Percentiles rank a stretch among this genome's conserved stretches.
phyloP scores from a whole-genome alignment of 495 filamentous ascomycete species.

The Hypoxylon fragiforme region DNA sequence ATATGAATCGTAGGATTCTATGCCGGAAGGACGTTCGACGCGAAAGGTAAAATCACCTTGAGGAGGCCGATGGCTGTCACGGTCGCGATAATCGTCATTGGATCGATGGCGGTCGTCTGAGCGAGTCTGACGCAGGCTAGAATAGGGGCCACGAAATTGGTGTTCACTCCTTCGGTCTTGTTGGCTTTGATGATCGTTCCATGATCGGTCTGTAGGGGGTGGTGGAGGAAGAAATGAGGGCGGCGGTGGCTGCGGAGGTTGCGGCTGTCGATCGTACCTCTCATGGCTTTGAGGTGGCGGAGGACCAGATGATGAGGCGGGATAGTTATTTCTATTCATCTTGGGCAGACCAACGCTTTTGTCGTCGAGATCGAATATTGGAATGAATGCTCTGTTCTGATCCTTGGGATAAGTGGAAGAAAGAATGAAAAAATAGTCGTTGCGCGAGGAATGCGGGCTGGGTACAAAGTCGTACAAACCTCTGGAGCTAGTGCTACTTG shows the following conservation, averaged over 20 bases:
- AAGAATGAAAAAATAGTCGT: neutral
- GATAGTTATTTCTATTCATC: slow-evolving; percentile 30
- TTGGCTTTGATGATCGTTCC: slow-evolving; percentile 24
- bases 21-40: slow-evolving; percentile 44
- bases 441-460: too few species aligned
- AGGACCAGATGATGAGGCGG: slow-evolving; percentile 19
- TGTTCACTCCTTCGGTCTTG: slow-evolving; percentile 23
- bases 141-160: slow-evolving; percentile 27
- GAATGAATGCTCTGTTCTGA: too few species aligned
- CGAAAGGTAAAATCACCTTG: slow-evolving; percentile 53
- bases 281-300: slow-evolving; percentile 22
- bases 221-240: neutral
- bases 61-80: slow-evolving; percentile 39
- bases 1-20: slow-evolving; percentile 32
- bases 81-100: slow-evolving; percentile 19
- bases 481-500: too few species aligned
- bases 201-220: slow-evolving; percentile 7
- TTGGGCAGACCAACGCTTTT: slow-evolving; percentile 1
- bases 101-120: slow-evolving; percentile 17
- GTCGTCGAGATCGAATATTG: too few species aligned
- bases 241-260: slow-evolving; percentile 20
- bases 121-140: slow-evolving; percentile 16
- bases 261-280: slow-evolving; percentile 17
- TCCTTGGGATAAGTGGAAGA: too few species aligned
- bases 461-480: too few species aligned